These are phyloP conservation scores for Lepidium aucheri DNA, from an alignment of 345 rosid genomes.

Conservation along the genomic window DNA sequence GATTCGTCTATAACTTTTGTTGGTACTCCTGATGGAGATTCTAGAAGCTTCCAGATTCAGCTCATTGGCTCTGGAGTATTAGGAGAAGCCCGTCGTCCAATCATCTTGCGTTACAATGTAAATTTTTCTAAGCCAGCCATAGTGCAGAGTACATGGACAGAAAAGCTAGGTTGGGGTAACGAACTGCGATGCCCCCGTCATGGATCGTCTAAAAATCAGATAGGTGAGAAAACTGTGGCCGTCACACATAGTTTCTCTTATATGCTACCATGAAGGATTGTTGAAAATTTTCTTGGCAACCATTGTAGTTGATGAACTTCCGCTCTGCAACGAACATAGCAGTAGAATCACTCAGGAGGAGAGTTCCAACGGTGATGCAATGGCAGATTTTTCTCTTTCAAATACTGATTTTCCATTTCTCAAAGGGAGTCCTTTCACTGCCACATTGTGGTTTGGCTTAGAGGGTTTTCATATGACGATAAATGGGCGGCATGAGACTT, in stretches of 20 bases:
- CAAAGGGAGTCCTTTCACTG: conserved; percentile 40
- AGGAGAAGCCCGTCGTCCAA: conserved; percentile 36
- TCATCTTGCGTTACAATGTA: conserved; percentile 58
- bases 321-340: no score
- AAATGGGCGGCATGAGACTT: conserved; percentile 82
- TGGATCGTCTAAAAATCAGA: conserved; percentile 33
- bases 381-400: conserved; percentile 35
- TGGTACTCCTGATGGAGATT: conserved; percentile 54
- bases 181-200: conserved; percentile 54
- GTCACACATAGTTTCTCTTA: not conserved
- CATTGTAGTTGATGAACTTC: conserved; percentile 64
- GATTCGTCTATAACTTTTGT: conserved; percentile 74
- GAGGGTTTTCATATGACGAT: conserved; percentile 91
- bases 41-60: conserved; percentile 52
- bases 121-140: conserved; percentile 49
- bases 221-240: conserved; percentile 36
- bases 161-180: conserved; percentile 67
- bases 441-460: conserved; percentile 70
- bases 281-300: conserved; percentile 16
- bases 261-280: not conserved
- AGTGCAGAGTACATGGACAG: conserved; percentile 68
- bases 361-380: conserved; percentile 24
- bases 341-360: conserved; percentile 39
- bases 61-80: conserved; percentile 42
- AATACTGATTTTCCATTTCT: conserved; percentile 61